A percentile compares a stretch with the other conserved stretches of the same genome.
phyloP scores from a whole-genome alignment of 2,329 filamentous ascomycete species.

The Trematosphaeria pertusa region DNA sequence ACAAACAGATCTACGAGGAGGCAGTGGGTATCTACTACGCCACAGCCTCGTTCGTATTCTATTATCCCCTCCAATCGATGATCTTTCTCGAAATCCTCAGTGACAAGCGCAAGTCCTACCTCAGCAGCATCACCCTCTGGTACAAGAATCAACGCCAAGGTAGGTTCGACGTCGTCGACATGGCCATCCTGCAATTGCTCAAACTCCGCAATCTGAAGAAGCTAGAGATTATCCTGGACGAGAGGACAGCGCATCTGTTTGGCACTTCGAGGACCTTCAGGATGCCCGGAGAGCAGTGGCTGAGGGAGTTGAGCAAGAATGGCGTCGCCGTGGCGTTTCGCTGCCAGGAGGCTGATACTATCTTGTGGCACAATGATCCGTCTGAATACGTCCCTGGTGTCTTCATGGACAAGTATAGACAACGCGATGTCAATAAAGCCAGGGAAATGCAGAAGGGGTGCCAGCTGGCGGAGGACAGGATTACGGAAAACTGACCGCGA shows the following conservation, averaged over 20 bases:
- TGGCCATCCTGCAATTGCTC: conserved; percentile 21
- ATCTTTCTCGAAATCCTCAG: conserved; percentile 24
- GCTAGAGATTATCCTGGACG: conserved; percentile 22
- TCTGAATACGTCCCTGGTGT: no score
- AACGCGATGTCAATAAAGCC: no score
- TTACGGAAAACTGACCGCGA: no score
- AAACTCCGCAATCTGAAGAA: conserved; percentile 19
- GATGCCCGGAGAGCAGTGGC: not conserved
- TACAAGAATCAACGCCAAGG: conserved; percentile 21
- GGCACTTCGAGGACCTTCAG: not conserved
- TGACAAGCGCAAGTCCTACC: conserved; percentile 12
- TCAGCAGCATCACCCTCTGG: conserved; percentile 31
- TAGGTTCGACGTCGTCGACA: conserved; percentile 22
- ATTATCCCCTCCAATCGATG: conserved; percentile 27
- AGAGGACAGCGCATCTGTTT: not conserved
- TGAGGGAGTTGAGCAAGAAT: not conserved
- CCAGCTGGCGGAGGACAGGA: no score
- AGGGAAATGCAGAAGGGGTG: no score
- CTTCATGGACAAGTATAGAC: no score
- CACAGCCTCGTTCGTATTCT: conserved; percentile 32
- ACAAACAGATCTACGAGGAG: conserved; percentile 32
- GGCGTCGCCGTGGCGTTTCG: not conserved
- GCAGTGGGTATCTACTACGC: conserved; percentile 31
- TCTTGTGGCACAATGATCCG: conserved; percentile 1
- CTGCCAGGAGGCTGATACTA: not conserved